Base-by-base conservation (phyloP, 768 basidiomycete genomes). In the Kondoa malvinella region DNA sequence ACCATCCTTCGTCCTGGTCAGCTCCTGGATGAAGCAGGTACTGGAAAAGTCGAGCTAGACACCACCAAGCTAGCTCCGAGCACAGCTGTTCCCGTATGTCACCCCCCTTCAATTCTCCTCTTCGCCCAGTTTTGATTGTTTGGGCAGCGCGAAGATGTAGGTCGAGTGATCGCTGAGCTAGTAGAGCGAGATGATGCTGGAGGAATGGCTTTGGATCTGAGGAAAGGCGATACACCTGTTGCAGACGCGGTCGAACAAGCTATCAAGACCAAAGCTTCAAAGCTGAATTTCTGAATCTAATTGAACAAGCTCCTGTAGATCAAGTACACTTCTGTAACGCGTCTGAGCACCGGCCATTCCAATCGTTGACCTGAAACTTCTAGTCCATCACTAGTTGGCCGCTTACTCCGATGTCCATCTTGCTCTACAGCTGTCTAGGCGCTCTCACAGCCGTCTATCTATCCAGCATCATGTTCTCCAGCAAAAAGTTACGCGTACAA, bases 1-100 rank as follows among this genome's bases (percentile, higher is more conserved):
- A 83, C 82, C 1, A 85, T 87, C 40, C 75, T 87, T 33, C 82
- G 85, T 4, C 85, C 86, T 16, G 83, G 83, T 27, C 72, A 71
- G 1, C 74, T 87, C 26, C 79, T 74, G 0, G 78, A 84, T 62
- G 77, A 79, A 1, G 78, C 81, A 0, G 83, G 83, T 0, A 80
- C 78, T 1, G 83, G 83, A 0, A 81, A 77, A 34, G 82, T 80
- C 0, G 73, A 77, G 31, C 77, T 86, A 58, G 86, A 86, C 1
- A 76, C 77, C 68, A 83, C 84, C 21, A 8, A 21, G 0, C 82
- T 82, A 71, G 57, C 85, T n/a, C 77, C 72, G 0, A 74, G 75
- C 0, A 80, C 85, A 69, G 79, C 82, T 0, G 85, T 85, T 69
- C 68, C 40, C 8, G 82, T 75, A n/a, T n/a, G n/a, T n/a, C n/a